phyloP scores from a whole-genome alignment of 2,329 filamentous ascomycete species.

The Aspergillus ochraceoroseus region DNA sequence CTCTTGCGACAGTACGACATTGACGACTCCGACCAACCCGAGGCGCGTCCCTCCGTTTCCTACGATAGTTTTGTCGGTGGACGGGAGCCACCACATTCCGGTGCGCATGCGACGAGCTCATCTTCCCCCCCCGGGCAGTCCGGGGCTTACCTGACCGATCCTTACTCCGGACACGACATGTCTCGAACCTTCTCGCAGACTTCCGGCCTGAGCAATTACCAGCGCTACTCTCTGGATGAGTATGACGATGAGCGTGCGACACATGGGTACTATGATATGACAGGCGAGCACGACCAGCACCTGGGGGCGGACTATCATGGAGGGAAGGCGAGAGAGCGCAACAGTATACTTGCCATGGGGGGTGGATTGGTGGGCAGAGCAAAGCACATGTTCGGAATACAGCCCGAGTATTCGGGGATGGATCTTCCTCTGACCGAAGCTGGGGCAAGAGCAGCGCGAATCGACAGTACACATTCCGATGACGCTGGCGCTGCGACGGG shows the following conservation, averaged over 20 bases:
- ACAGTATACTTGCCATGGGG: conserved; percentile 81
- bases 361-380: conserved; percentile 81
- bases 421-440: conserved; percentile 88
- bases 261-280: conserved; percentile 67
- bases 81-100: conserved; percentile 49
- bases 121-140: conserved; percentile 28
- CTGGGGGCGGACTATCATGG: conserved; percentile 46
- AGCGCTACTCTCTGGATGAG: conserved; percentile 84
- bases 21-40: conserved; percentile 58
- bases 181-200: conserved; percentile 63
- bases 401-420: conserved; percentile 90
- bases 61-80: conserved; percentile 91
- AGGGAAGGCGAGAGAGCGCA: conserved; percentile 66
- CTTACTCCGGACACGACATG: conserved; percentile 35
- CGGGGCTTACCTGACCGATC: conserved; percentile 36
- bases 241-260: conserved; percentile 70
- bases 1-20: conserved; percentile 70
- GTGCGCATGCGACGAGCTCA: conserved; percentile 43
- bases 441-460: conserved; percentile 48
- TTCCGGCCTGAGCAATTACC: conserved; percentile 80
- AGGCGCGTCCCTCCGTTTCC: conserved; percentile 75
- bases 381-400: conserved; percentile 88
- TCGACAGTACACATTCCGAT: conserved; percentile 45
- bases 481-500: conserved; percentile 43
- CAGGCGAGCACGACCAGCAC: conserved; percentile 55